Evolutionary conservation across 805 yeast genomes (phyloP), one percentile per base, ranked within the genome.

Genomic region (Pichia californica): DNA sequence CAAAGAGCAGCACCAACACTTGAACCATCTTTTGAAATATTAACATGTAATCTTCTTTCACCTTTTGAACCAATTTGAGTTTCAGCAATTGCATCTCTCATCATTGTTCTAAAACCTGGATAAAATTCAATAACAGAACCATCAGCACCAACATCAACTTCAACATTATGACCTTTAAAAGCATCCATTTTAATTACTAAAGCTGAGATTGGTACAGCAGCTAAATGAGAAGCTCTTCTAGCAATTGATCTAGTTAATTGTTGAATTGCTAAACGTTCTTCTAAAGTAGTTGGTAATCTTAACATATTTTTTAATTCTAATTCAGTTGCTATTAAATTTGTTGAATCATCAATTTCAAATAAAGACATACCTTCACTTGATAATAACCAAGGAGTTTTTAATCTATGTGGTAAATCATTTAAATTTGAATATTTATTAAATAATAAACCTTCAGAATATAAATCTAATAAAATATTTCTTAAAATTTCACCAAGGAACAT

Each of bases 1-100:
- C 96, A 87, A 48, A 91, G 70, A 2, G 98, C 98, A 36, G 97
- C 98, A 52, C 99, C 99, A 35, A 89, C 96, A 47, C 96, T 96
- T 45, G 95, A 83, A 37, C 98, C 98, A 58, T 93, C 98, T 62
- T 87, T 86, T 26, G 97, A 93, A 52, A 89, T 81, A 50, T 79
- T 79, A 48, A 91, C 68, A 53, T 79, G 83, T 36, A 88, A 69
- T 56, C 85, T 79, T 64, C 87, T 78, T 54, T 79, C 87, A 47
- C 82, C 79, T 37, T 84, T 83, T 35, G 83, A 71, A 44, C 89
- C 89, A 34, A 89, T 73, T 51, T 81, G 79, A 34, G 86, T 76
- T 49, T 76, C 58, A 0, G 80, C 70, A 49, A 89, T 66, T 0
- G 95, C 96, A 50, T 85, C 88, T 58, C 91, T 77, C 50, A 91